Evolutionary conservation across 176 grass and related monocot genomes (phyloP).

Genomic region (Dendrocalamus sinicus): DNA sequence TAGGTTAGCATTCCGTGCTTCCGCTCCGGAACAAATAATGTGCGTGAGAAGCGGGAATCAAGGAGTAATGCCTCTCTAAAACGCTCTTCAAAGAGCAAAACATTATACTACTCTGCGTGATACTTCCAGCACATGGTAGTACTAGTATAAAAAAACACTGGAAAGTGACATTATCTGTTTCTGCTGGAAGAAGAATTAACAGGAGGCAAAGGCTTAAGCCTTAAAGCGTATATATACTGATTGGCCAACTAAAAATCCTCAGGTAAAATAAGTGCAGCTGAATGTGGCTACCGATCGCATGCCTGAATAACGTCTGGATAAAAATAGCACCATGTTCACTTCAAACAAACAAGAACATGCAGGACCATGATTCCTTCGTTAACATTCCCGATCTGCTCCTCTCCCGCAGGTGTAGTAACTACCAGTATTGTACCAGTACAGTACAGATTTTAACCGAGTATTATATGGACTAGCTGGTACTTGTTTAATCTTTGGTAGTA

Average conservation of each 20-base stretch:
- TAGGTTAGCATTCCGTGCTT: slow-evolving; percentile 27
- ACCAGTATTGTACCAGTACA: too few relatives aligned
- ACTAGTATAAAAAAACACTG: too few relatives aligned
- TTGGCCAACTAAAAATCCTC: background rate
- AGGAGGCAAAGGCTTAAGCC: background rate
- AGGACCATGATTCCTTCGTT: background rate
- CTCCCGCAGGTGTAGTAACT: background rate
- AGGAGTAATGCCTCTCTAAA: background rate
- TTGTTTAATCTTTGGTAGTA: slow-evolving; percentile 18
- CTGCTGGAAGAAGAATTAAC: background rate
- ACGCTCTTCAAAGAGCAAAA: too few relatives aligned
- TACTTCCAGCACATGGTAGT: too few relatives aligned
- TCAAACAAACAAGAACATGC: background rate
- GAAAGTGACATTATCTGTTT: background rate
- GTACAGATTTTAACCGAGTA: background rate
- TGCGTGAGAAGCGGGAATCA: slow-evolving; percentile 56
- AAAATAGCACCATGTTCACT: background rate
- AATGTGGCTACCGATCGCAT: background rate
- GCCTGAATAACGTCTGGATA: background rate
- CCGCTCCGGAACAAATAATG: slow-evolving; percentile 24
- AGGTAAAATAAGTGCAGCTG: background rate
- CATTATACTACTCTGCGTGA: too few relatives aligned
- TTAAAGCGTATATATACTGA: background rate
- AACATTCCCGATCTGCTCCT: background rate
- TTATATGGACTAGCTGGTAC: background rate